Conservation (phyloP, 306 rosid genomes). For the Cucumis hystrix region DNA sequence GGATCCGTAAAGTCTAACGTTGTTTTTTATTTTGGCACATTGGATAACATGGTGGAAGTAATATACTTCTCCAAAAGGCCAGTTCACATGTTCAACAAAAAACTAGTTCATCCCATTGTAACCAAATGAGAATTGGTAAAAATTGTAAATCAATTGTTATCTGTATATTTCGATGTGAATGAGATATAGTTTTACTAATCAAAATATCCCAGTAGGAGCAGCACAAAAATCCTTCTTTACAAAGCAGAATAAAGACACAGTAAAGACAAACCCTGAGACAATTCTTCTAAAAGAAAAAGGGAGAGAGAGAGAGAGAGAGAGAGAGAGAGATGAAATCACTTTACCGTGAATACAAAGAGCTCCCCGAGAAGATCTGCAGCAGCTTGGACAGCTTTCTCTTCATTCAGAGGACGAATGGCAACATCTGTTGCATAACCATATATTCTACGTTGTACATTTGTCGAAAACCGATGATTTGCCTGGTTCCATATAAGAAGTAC, state of each 20-base stretch:
- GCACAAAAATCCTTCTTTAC: neutral
- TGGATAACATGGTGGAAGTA: neutral
- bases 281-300: neutral
- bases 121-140: neutral
- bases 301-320: too few species aligned
- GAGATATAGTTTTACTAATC: neutral
- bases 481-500: constrained; percentile 5
- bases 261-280: neutral
- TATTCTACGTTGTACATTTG: constrained; percentile 56
- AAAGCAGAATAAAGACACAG: neutral
- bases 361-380: constrained; percentile 81
- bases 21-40: neutral
- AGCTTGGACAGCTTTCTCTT: constrained; percentile 72
- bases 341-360: constrained; percentile 59
- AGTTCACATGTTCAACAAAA: neutral
- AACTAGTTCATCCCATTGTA: neutral
- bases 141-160: neutral
- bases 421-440: constrained; percentile 55
- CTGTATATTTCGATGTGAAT: neutral
- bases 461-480: constrained; percentile 60
- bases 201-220: neutral
- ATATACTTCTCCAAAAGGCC: neutral
- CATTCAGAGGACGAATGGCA: constrained; percentile 61
- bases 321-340: neutral
- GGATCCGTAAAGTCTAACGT: neutral